These are phyloP conservation scores for Septoria petroselini DNA, from an alignment of 2,329 filamentous ascomycete species.

Conservation along the genomic window DNA sequence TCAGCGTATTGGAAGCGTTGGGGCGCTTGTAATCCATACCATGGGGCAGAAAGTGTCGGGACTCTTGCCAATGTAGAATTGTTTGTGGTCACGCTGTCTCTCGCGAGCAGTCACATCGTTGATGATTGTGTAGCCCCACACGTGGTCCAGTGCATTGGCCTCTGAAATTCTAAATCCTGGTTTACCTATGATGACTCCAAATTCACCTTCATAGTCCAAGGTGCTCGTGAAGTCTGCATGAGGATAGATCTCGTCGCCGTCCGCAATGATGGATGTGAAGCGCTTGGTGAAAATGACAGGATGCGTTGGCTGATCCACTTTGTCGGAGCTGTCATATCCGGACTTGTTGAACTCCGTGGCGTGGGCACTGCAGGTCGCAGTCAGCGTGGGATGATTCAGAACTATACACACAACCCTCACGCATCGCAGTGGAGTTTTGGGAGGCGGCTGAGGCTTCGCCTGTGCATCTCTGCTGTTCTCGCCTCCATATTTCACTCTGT, in stretches of 20 bases:
- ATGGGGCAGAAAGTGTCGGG: slow-evolving; percentile 57
- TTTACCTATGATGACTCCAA: slow-evolving; percentile 56
- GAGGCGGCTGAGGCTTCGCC: no score
- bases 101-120: slow-evolving; percentile 58
- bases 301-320: slow-evolving; percentile 51
- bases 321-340: slow-evolving; percentile 56
- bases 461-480: no score
- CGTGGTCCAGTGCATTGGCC: slow-evolving; percentile 49
- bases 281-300: slow-evolving; percentile 58
- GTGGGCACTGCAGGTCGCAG: no score
- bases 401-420: no score
- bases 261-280: slow-evolving; percentile 52
- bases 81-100: slow-evolving; percentile 57
- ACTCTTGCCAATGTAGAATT: slow-evolving; percentile 59
- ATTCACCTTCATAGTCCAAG: slow-evolving; percentile 56
- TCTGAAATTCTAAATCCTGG: slow-evolving; percentile 46
- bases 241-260: slow-evolving; percentile 48
- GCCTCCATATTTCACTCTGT: no score
- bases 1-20: no score
- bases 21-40: no score
- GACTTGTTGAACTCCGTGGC: slow-evolving; percentile 57
- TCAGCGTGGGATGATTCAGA: no score
- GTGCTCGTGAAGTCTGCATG: slow-evolving; percentile 51
- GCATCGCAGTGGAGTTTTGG: no score
- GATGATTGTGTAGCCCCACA: slow-evolving; percentile 57